These are phyloP conservation scores for Suillus variegatus DNA, from an alignment of 768 basidiomycete genomes.

Conservation along the genomic window DNA sequence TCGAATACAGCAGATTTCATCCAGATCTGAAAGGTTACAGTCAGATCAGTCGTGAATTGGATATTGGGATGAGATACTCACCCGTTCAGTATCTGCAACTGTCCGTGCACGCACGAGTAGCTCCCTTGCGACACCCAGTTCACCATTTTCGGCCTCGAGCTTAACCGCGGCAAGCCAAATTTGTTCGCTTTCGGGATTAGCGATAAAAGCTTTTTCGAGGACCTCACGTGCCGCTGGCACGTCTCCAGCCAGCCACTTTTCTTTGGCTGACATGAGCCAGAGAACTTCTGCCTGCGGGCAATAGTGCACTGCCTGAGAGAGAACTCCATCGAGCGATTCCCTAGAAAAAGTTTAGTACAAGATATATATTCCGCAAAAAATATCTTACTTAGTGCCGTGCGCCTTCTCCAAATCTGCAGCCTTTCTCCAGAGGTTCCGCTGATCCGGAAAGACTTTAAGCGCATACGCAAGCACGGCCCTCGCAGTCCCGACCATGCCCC, in stretches of 20 bases:
- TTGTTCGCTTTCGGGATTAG: constrained; percentile 95
- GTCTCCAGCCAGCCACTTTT: constrained; percentile 91
- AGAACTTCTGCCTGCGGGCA: constrained; percentile 95
- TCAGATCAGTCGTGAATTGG: background rate
- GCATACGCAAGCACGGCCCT: constrained; percentile 90
- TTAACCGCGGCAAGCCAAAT: constrained; percentile 99
- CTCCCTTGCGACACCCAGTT: constrained; percentile 83
- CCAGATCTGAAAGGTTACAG: constrained; percentile 72
- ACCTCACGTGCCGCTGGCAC: constrained; percentile 90
- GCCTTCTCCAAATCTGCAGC: constrained; percentile 93
- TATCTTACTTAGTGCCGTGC: constrained; percentile 74
- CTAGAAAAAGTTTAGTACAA: constrained; percentile 36
- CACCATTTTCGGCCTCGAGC: constrained; percentile 93
- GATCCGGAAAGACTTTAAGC: constrained; percentile 87
- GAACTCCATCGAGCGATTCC: constrained; percentile 79
- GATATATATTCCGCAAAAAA: background rate
- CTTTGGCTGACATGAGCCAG: constrained; percentile 98
- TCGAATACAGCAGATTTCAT: constrained; percentile 98
- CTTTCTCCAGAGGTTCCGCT: constrained; percentile 81
- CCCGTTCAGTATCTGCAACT: constrained; percentile 90
- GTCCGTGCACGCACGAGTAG: constrained; percentile 85
- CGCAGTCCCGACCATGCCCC: constrained; percentile 78
- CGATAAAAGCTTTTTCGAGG: constrained; percentile 86
- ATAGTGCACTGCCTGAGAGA: constrained; percentile 81
- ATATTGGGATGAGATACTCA: constrained; percentile 35